A percentile compares a stretch with the other conserved stretches of the same genome.
phyloP scores from a whole-genome alignment of 306 rosid genomes.

The Fragaria ananassa region DNA sequence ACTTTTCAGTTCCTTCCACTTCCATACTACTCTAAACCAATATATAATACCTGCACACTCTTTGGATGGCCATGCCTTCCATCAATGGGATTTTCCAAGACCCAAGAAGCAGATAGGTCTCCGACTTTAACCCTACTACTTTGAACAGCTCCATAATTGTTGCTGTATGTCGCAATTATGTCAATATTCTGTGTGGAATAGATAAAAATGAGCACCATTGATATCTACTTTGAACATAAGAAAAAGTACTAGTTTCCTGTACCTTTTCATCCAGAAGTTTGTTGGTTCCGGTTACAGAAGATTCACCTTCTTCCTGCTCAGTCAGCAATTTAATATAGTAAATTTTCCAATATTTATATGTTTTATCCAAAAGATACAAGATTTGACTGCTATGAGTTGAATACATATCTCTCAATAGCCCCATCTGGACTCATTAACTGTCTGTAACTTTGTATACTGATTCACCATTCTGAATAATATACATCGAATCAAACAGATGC shows the following conservation, averaged over 20 bases:
- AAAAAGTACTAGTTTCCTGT: constrained; percentile 13
- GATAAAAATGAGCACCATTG: constrained; percentile 28
- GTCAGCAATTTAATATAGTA: constrained; percentile 28
- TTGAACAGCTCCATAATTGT: constrained; percentile 58
- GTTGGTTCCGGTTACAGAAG: constrained; percentile 35
- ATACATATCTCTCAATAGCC: background rate
- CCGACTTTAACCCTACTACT: constrained; percentile 72
- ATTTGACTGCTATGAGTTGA: background rate
- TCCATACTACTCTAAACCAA: background rate
- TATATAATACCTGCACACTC: constrained; percentile 54
- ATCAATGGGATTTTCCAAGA: constrained; percentile 68
- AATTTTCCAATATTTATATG: background rate
- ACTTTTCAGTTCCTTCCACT: constrained; percentile 4
- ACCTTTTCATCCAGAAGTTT: constrained; percentile 64
- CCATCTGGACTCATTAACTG: background rate
- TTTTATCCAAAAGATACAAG: background rate
- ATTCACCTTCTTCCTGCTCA: constrained; percentile 45
- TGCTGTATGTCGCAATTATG: constrained; percentile 75
- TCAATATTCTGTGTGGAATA: constrained; percentile 65
- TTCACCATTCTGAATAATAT: background rate
- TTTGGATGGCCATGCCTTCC: constrained; percentile 42
- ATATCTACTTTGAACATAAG: constrained; percentile 21
- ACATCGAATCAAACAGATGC: background rate
- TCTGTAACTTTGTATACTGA: background rate
- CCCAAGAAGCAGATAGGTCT: constrained; percentile 86